Base-by-base conservation (phyloP, 164 flowering plant species). In the Vitis amurensis region DNA sequence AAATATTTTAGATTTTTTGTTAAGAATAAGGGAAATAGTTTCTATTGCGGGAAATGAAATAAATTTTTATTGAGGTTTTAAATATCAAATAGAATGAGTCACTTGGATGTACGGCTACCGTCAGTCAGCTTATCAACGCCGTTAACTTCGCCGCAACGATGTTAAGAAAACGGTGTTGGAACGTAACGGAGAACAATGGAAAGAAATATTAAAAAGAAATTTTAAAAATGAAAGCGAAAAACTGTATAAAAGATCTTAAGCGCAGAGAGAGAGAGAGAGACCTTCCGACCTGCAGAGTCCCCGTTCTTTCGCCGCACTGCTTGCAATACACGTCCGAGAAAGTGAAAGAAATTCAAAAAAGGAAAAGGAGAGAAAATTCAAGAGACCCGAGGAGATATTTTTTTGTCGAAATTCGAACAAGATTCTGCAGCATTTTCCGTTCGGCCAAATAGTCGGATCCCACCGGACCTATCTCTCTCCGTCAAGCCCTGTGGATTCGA, bases 111-210 rank as follows among this genome's bases (percentile, higher is more conserved):
- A 37, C 44, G 44, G 44, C 4, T 37, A 8, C 55, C 64, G 63
- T 68, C 61, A 31, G 31, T 50, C 57, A 48, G 50, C 30, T 31
- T 2, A 11, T 16, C 69, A 74, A 85, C 89, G 81, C 48, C 80
- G 85, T 79, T 59, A 64, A 12, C 11, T 4, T 64, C 70, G 78
- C 80, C 80, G 76, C 78, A 79, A 81, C 86, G 83, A 8, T 83
- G 88, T 86, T 71, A 77, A 31, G 12, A 3, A 14, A 74, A 79
- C 81, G 74, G 55, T 81, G 85, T 80, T 73, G 74, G 79, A 68
- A 60, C 44, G 53, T 19, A 60, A 29, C 70, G 31, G 63, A 58
- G 59, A 78, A 61, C 8, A 50, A 30, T 29, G 49, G 30, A 71
- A 70, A 61, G 58, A 51, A 14, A 3, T 31, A 50, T 6, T 13